Conservation (phyloP, 2,329 filamentous ascomycete species). For the Paracorniculantispora psalliotae region DNA sequence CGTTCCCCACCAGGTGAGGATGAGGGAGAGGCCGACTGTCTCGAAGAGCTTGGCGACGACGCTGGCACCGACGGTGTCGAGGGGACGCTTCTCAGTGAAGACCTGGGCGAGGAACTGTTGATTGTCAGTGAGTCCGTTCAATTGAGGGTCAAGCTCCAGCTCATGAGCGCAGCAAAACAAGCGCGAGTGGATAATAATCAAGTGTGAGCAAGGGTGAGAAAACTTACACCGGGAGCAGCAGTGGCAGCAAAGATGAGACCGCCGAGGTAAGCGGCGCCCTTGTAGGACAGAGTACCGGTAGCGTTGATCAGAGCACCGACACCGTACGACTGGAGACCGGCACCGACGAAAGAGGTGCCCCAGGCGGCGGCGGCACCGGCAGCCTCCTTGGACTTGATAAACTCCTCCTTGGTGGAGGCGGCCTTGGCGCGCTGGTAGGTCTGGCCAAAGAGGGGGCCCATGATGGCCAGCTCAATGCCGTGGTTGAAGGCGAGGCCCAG, state of each 20-base stretch:
- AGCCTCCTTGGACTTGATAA: conserved; percentile 88
- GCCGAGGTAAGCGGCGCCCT: conserved; percentile 92
- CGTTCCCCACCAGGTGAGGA: conserved; percentile 97
- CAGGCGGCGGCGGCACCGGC: conserved; percentile 80
- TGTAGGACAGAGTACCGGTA: conserved; percentile 91
- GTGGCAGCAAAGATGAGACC: conserved; percentile 87
- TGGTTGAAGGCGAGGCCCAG: conserved; percentile 96
- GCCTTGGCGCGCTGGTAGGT: conserved; percentile 90
- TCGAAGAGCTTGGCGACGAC: conserved; percentile 81
- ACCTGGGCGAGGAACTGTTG: conserved; percentile 76
- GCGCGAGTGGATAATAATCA: too few species aligned
- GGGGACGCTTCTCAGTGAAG: conserved; percentile 83
- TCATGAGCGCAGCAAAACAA: too few species aligned
- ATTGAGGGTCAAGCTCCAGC: too few species aligned
- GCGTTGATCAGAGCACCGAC: conserved; percentile 89
- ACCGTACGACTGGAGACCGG: conserved; percentile 82
- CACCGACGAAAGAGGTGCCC: conserved; percentile 86
- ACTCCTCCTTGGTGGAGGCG: conserved; percentile 94
- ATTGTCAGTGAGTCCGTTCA: too few species aligned
- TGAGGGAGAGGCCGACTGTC: conserved; percentile 84
- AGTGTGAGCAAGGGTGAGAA: too few species aligned
- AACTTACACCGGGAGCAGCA: conserved; percentile 78
- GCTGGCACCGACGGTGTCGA: conserved; percentile 85
- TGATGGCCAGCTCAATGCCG: conserved; percentile 78
- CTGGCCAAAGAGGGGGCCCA: conserved; percentile 86